phyloP scores from a whole-genome alignment of 345 rosid species.

The Pseudoturritis turrita region DNA sequence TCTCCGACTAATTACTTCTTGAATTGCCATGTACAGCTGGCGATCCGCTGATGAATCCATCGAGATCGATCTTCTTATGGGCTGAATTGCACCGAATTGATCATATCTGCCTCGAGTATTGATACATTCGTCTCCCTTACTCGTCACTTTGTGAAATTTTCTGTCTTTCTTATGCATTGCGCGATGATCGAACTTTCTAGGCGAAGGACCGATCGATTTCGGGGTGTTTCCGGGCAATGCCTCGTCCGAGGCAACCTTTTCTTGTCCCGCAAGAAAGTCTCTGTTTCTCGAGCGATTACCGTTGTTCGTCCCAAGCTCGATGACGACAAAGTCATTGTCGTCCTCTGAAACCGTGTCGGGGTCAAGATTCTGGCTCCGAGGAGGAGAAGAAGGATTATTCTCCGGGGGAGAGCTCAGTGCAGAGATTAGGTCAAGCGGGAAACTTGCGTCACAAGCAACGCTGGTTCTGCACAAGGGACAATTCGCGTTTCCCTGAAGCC shows the following conservation, averaged over 20 bases:
- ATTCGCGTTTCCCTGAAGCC: constrained; percentile 89
- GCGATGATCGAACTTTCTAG: constrained; percentile 37
- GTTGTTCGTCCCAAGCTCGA: constrained; percentile 49
- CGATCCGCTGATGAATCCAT: constrained; percentile 84
- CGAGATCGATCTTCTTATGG: constrained; percentile 83
- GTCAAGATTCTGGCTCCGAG: constrained; percentile 25
- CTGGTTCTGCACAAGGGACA: constrained; percentile 93
- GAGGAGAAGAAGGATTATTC: constrained; percentile 12
- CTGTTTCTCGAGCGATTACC: constrained; percentile 26
- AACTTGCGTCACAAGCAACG: constrained; percentile 46
- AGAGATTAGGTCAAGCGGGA: constrained; percentile 36
- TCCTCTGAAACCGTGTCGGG: constrained; percentile 26
- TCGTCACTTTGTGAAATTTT: constrained; percentile 42
- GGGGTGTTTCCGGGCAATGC: constrained; percentile 1
- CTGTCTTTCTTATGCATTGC: constrained; percentile 31
- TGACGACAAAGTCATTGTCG: constrained; percentile 73
- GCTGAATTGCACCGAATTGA: constrained; percentile 50
- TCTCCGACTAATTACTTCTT: constrained; percentile 45
- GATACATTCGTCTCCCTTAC: constrained; percentile 94
- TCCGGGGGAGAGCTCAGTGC: constrained; percentile 50
- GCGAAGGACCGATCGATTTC: constrained; percentile 35
- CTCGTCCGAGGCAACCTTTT: constrained; percentile 41
- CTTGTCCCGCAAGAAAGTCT: constrained; percentile 41
- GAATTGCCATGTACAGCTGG: constrained; percentile 56
- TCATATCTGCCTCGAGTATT: constrained; percentile 52